phyloP scores from a whole-genome alignment of 768 basidiomycete genomes.

The Leccinellum albellum region DNA sequence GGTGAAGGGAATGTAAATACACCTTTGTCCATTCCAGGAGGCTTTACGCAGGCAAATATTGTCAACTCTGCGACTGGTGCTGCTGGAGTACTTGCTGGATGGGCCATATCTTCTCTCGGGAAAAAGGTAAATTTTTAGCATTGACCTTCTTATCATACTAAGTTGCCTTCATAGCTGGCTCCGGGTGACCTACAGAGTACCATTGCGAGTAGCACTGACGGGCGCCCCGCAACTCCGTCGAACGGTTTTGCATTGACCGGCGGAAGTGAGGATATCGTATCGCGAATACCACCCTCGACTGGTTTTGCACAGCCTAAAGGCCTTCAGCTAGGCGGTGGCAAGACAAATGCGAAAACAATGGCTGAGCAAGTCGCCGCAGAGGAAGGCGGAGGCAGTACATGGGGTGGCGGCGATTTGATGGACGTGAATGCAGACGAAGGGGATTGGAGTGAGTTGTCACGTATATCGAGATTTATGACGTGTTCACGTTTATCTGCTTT shows the following conservation, averaged over 20 bases:
- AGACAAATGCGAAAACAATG: constrained; percentile 38
- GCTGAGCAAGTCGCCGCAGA: constrained; percentile 53
- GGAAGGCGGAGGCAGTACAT: constrained; percentile 45
- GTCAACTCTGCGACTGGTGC: constrained; percentile 89
- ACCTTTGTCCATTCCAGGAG: constrained; percentile 29
- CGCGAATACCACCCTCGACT: constrained; percentile 8
- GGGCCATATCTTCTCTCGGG: constrained; percentile 90
- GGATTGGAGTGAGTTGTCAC: constrained; percentile 80
- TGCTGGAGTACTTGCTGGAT: constrained; percentile 87
- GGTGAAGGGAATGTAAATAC: constrained; percentile 31
- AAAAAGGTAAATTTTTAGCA: constrained; percentile 55
- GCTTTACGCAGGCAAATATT: constrained; percentile 37
- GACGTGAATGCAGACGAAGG: constrained; percentile 91
- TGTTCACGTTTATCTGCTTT: not conserved
- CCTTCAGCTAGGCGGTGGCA: constrained; percentile 67
- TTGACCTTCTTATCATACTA: not conserved
- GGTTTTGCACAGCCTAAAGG: constrained; percentile 45
- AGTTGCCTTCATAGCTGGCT: constrained; percentile 47
- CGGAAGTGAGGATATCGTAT: not conserved
- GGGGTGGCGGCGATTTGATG: constrained; percentile 81
- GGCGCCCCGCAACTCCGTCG: constrained; percentile 41
- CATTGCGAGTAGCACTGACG: constrained; percentile 44
- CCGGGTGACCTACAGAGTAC: constrained; percentile 68
- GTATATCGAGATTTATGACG: not conserved
- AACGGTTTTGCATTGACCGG: not conserved